Evolutionary conservation across 495 filamentous ascomycete species (phyloP), one percentile per base, ranked within the genome.

Genomic region (Trichoderma orchidacearum): DNA sequence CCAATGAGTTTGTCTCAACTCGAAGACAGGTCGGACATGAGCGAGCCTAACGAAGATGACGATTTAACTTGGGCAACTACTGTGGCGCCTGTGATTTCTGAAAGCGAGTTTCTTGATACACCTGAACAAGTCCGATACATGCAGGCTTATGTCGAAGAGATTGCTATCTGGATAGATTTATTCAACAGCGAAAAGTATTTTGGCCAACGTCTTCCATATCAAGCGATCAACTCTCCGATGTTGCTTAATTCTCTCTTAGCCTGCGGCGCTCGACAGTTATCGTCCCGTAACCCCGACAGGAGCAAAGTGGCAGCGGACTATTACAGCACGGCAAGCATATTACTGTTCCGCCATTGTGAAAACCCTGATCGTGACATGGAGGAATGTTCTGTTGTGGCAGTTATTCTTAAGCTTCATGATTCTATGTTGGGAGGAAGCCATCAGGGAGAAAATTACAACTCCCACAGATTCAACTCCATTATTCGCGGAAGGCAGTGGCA

Each of bases 401-500:
- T 95, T 28, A 85, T 93, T 18, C 78, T 98, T 27, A 91, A 95
- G 64, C 85, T 94, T 11, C 96, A 94, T 67, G 89, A 96, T 64
- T 84, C 87, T 60, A 95, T 98, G 88, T 87, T 79, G 53, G 27
- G 21, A 27, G 83, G 90, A 56, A 76, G 80, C 54, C 80, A 85
- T 12, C 82, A 89, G 60, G 77, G 85, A 13, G 90, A 90, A 80
- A 87, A 87, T 60, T 91, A 96, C 64, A 48, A 23, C 15, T 90
- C 94, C 60, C 84, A 87, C 7, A 89, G 89, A 2, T 87, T 91
- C 15, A 79, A 90, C 51, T 89, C 90, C 3, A 74, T 97, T 52
- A 90, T 98, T 64, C 87, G 87, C 60, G 89, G 96, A 65, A 95
- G 90, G 64, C 80, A 81, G 13, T 98, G 93, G 93, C 87, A 85